Base-by-base conservation (phyloP, 768 basidiomycete genomes). In the Xerocomellus amylosporus region DNA sequence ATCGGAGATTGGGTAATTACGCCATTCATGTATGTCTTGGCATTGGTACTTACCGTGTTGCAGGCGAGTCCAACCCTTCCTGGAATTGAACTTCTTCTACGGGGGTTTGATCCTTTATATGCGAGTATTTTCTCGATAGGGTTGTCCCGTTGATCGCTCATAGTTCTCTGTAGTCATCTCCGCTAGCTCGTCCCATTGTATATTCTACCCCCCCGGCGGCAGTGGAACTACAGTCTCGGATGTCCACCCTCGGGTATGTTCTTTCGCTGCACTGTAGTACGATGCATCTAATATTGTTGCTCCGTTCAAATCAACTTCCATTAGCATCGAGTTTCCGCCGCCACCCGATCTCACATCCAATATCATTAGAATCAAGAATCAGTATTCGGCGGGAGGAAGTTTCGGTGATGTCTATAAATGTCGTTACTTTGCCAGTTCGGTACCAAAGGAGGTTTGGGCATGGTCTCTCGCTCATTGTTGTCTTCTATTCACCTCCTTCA, bases 281-380 rank as follows among this genome's bases (percentile, higher is more conserved):
- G 28, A 28, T 8, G 28, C 28, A 2, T 28, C 28, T 28, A 8
- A 44, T 8, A 2, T 10, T 2, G 3, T 4, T 12, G 15, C 14
- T 13, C 14, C 1, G 9, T 17, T 34, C 15, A 10, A 42, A 42
- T 42, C 41, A 17, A 42, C 8, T 37, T 19, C 4, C 8, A 15
- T 13, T 30, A 40, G 38, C 6, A 19, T 12, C 20, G 8, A 8
- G 30, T 19, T 13, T 12, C 19, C 42, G 7, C 43, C 43, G 2
- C 50, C 48, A 15, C 52, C 13, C 4, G 58, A 59, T 31, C 58
- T 60, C 26, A 60, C 58, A 9, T 10, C n/a, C 4, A 0, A 34
- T 14, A 9, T 60, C 33, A 7, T 38, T 19, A 43, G 9, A 20
- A 20, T 22, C 5, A 9, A 20, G 2, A 9, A 30, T 31, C 31